Evolutionary conservation across 208 protist genomes (phyloP).

Genomic region (Leishmania arabica): DNA sequence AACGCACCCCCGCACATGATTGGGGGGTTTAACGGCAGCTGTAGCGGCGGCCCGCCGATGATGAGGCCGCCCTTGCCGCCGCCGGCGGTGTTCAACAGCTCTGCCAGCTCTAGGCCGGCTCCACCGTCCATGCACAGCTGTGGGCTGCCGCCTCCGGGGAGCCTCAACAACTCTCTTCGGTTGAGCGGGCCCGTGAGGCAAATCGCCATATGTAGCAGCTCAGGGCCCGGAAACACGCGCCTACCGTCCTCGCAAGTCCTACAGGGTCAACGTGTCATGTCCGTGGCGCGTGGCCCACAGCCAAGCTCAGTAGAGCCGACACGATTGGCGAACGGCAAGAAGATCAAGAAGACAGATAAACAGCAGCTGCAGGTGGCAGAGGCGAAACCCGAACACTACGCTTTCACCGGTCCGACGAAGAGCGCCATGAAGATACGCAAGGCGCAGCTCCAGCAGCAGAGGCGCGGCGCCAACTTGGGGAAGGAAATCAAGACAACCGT

Average conservation of each 20-base stretch:
- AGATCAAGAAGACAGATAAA: conserved; percentile 21
- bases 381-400: not conserved
- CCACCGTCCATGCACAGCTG: not conserved
- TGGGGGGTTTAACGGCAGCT: not conserved
- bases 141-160: not conserved
- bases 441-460: not conserved
- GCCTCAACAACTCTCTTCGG: not conserved
- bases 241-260: not conserved
- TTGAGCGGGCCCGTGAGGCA: not conserved
- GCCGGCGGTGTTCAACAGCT: not conserved
- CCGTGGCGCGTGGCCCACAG: conserved; percentile 53
- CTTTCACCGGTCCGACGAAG: conserved; percentile 21
- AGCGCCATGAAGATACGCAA: conserved; percentile 1
- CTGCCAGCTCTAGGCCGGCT: not conserved
- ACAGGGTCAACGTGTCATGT: conserved; percentile 2
- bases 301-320: conserved; percentile 36
- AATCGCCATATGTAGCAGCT: not conserved
- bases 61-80: not conserved
- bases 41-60: not conserved
- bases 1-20: not conserved
- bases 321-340: conserved; percentile 32
- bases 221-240: not conserved
- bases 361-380: conserved; percentile 11
- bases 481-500: conserved; percentile 41
- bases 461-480: conserved; percentile 8